Evolutionary conservation across 192 early-diverging fungal species (phyloP).

Genomic region (Spizellomyces sp.): DNA sequence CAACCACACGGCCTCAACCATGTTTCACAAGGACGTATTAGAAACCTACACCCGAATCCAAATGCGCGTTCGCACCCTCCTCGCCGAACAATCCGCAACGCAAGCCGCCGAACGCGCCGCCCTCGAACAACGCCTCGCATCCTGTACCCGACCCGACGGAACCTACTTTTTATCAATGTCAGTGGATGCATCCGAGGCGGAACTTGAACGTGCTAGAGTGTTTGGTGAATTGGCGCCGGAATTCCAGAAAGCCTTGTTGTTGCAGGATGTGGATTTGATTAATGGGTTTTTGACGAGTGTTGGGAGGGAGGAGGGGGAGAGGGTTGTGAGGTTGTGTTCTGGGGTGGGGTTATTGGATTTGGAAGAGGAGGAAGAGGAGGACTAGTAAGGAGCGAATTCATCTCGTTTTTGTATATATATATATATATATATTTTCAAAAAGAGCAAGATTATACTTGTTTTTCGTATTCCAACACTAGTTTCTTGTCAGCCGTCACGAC

Average conservation of each 20-base stretch:
- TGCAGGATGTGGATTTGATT: constrained; percentile 78
- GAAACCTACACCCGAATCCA: constrained; percentile 81
- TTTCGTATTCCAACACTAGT: not conserved
- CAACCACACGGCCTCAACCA: constrained; percentile 61
- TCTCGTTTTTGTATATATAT: too few relatives aligned
- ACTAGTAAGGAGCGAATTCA: too few relatives aligned
- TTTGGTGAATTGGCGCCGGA: constrained; percentile 70
- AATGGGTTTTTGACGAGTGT: constrained; percentile 78
- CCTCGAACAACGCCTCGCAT: constrained; percentile 60
- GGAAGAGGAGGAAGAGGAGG: constrained; percentile 33
- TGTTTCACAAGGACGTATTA: constrained; percentile 87
- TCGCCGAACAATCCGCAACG: constrained; percentile 50
- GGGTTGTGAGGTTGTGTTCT: constrained; percentile 71
- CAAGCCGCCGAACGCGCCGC: constrained; percentile 39
- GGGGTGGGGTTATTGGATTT: constrained; percentile 69
- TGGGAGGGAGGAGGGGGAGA: constrained; percentile 71
- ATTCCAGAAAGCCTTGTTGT: constrained; percentile 76
- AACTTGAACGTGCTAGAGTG: constrained; percentile 59
- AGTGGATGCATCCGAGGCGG: constrained; percentile 58
- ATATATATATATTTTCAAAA: too few relatives aligned
- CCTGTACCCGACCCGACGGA: constrained; percentile 76
- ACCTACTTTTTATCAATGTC: constrained; percentile 72
- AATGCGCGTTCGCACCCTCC: constrained; percentile 71
- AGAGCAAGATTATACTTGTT: too few relatives aligned
- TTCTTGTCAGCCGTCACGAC: too few relatives aligned